Conservation (phyloP, 2,329 filamentous ascomycete species). For the Diaporthe vaccinii region DNA sequence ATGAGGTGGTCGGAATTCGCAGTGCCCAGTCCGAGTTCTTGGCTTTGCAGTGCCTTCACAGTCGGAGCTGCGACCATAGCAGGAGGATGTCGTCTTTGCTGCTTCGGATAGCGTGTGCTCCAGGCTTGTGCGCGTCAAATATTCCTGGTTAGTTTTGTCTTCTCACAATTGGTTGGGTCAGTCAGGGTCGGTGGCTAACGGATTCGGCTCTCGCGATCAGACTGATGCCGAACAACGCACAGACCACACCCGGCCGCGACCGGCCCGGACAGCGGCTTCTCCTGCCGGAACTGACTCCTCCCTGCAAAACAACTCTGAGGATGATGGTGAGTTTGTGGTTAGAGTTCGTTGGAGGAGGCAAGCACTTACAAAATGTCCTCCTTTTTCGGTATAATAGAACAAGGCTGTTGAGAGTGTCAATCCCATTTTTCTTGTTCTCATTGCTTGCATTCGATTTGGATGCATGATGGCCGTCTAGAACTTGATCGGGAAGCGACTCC, state of each 20-base stretch:
- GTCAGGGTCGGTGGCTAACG: background rate
- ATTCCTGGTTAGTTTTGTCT: background rate
- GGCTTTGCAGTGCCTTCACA: background rate
- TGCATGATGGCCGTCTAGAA: background rate
- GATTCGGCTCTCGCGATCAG: conserved; percentile 16
- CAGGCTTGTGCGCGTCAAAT: background rate
- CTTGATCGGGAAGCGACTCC: conserved; percentile 31
- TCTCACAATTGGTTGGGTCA: background rate
- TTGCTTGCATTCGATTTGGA: background rate
- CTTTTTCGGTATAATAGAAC: background rate
- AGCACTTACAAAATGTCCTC: background rate
- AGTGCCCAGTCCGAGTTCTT: background rate
- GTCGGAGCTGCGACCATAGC: background rate
- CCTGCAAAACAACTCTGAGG: background rate
- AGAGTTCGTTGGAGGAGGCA: background rate
- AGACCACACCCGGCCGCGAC: background rate
- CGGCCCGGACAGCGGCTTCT: conserved; percentile 15
- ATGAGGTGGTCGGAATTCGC: background rate
- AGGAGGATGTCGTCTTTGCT: background rate
- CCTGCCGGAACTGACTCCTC: conserved; percentile 22
- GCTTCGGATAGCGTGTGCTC: background rate
- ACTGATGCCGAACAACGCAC: conserved; percentile 21
- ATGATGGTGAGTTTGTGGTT: background rate
- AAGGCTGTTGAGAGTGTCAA: background rate
- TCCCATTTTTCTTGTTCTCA: too few species aligned